Percentiles rank a stretch among this genome's conserved stretches.
These are phyloP conservation scores for Aurantiochytrium sp. DNA, from an alignment of 108 stramenopile species.

Conservation along the genomic window DNA sequence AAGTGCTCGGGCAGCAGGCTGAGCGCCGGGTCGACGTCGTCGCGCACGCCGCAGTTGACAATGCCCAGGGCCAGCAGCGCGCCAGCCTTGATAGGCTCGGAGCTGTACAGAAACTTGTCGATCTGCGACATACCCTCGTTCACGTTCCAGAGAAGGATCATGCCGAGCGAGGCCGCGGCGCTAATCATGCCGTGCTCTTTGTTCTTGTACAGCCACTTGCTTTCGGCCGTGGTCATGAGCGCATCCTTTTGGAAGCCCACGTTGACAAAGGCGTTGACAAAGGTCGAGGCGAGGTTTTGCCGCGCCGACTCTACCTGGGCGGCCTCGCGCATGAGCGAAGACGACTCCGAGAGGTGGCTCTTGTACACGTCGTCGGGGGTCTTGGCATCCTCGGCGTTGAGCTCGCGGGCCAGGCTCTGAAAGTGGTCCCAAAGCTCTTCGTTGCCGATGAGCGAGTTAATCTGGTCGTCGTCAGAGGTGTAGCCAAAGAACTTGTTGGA, in stretches of 20 bases:
- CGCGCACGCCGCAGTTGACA: constrained; percentile 83
- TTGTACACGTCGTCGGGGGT: constrained; percentile 99
- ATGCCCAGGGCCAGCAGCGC: constrained; percentile 95
- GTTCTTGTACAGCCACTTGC: constrained; percentile 74
- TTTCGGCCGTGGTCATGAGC: constrained; percentile 47
- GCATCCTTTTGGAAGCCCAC: constrained; percentile 88
- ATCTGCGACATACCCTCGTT: constrained; percentile 97
- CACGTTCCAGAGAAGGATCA: constrained; percentile 95
- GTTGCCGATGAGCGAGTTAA: constrained; percentile 90
- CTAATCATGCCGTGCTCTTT: constrained; percentile 98
- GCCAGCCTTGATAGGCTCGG: constrained; percentile 93
- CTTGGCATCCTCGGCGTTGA: constrained; percentile 92
- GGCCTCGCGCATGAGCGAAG: constrained; percentile 72
- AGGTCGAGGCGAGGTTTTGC: constrained; percentile 94
- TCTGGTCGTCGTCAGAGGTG: constrained; percentile 49
- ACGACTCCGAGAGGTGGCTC: constrained; percentile 90
- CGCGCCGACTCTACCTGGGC: constrained; percentile 90
- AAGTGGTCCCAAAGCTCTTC: constrained; percentile 79
- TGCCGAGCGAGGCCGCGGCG: constrained; percentile 91
- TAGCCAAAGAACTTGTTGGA: background rate
- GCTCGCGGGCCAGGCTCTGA: constrained; percentile 64
- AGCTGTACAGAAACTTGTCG: constrained; percentile 92
- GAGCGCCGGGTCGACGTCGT: constrained; percentile 93
- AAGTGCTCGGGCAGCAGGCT: constrained; percentile 89
- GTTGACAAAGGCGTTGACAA: constrained; percentile 98